Evolutionary conservation across 345 rosid species (phyloP).

Genomic region (Camelina neglecta): DNA sequence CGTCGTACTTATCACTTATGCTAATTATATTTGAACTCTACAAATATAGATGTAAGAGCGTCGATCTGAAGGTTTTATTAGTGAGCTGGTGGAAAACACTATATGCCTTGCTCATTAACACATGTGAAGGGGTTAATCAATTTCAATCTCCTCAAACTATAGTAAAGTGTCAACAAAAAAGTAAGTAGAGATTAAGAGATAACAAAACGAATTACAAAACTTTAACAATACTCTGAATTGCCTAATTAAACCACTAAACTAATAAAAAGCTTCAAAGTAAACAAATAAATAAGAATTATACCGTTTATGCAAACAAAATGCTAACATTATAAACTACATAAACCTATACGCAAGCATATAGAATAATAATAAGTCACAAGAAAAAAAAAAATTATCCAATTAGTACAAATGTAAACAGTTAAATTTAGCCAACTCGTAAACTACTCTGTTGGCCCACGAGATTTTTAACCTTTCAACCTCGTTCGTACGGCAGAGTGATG

Average conservation of each 20-base stretch:
- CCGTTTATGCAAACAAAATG: too few relatives aligned
- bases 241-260: neutral
- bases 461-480: slow-evolving; percentile 27
- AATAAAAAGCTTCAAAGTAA: neutral
- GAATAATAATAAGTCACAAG: too few relatives aligned
- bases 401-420: too few relatives aligned
- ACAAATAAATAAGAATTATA: too few relatives aligned
- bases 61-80: neutral
- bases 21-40: slow-evolving; percentile 3
- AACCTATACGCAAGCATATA: neutral
- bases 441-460: slow-evolving; percentile 9
- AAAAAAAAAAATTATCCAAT: too few relatives aligned
- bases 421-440: neutral
- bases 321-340: neutral
- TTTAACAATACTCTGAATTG: neutral
- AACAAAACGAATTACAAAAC: neutral
- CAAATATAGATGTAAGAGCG: slow-evolving; percentile 3
- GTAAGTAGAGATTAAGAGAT: neutral
- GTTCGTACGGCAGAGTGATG: slow-evolving; percentile 10
- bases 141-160: neutral
- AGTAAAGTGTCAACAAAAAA: neutral
- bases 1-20: slow-evolving; percentile 10
- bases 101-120: neutral
- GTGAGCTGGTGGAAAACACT: neutral
- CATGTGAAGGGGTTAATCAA: neutral